These are phyloP conservation scores for Sechiopsis laciniata DNA, from an alignment of 306 rosid genomes.

Conservation along the genomic window DNA sequence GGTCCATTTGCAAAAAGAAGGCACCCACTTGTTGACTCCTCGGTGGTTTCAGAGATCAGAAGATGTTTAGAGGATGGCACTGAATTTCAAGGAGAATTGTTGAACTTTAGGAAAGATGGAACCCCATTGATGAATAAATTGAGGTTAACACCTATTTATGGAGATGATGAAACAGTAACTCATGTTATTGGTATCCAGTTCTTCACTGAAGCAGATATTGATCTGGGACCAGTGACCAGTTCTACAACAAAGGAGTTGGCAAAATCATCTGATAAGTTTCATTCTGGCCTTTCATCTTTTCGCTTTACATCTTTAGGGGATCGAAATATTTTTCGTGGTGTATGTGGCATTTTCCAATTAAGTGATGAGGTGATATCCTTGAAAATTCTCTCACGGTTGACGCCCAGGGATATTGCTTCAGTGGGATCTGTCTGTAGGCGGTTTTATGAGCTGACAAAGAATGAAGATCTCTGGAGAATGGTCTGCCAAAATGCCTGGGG, in stretches of 20 bases:
- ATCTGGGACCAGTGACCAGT: slow-evolving; percentile 79
- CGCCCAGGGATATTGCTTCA: slow-evolving; percentile 95
- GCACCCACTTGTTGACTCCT: slow-evolving; percentile 85
- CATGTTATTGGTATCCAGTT: slow-evolving; percentile 93
- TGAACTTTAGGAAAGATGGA: slow-evolving; percentile 98
- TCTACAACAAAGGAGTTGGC: slow-evolving; percentile 51
- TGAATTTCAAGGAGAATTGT: slow-evolving; percentile 92
- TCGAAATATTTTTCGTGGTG: slow-evolving; percentile 76
- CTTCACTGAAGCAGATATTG: slow-evolving; percentile 82
- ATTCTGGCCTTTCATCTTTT: slow-evolving; percentile 56
- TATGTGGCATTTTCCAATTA: slow-evolving; percentile 84
- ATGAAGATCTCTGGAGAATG: slow-evolving; percentile 94
- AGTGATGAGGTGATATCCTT: slow-evolving; percentile 92
- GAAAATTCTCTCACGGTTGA: slow-evolving; percentile 78
- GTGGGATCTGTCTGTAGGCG: slow-evolving; percentile 78
- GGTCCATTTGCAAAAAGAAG: slow-evolving; percentile 98
- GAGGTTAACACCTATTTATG: slow-evolving; percentile 82
- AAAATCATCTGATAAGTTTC: slow-evolving; percentile 55
- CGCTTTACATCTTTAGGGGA: slow-evolving; percentile 54
- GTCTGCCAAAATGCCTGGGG: slow-evolving; percentile 99
- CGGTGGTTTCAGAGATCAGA: slow-evolving; percentile 78
- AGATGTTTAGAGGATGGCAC: slow-evolving; percentile 81
- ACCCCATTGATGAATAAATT: slow-evolving; percentile 93
- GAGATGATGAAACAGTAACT: slow-evolving; percentile 82
- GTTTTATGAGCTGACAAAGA: slow-evolving; percentile 67